These are phyloP conservation scores for Cyberlindnera euphorbiiphila DNA, from an alignment of 805 yeast species.

Conservation along the genomic window DNA sequence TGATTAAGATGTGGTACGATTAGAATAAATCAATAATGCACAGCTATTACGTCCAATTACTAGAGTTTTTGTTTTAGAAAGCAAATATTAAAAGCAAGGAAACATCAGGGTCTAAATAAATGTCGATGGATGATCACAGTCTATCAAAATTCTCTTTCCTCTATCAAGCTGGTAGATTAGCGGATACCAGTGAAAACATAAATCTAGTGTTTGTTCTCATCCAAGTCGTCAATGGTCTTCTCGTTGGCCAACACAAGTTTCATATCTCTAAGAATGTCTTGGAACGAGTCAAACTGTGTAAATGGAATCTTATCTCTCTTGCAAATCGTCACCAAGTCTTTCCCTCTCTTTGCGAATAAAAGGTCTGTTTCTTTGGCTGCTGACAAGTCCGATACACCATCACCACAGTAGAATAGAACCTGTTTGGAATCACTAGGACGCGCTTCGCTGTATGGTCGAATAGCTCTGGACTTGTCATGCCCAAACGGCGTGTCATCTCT, in stretches of 20 bases:
- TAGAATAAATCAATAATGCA: slow-evolving; percentile 32
- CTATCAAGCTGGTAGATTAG: too few relatives aligned
- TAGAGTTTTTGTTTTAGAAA: too few relatives aligned
- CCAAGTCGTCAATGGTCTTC: slow-evolving; percentile 32
- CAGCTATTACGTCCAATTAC: too few relatives aligned
- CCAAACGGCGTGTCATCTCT: slow-evolving; percentile 87
- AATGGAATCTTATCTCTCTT: slow-evolving; percentile 76
- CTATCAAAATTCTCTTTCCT: too few relatives aligned
- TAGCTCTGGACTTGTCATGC: slow-evolving; percentile 88
- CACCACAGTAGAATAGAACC: slow-evolving; percentile 87
- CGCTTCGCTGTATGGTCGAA: slow-evolving; percentile 40
- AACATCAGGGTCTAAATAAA: too few relatives aligned
- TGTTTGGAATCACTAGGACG: slow-evolving; percentile 44
- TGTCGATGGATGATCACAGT: too few relatives aligned
- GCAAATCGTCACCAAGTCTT: slow-evolving; percentile 85
- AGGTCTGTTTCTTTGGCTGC: slow-evolving; percentile 96
- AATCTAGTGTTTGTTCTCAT: slow-evolving; percentile 29
- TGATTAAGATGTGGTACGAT: slow-evolving; percentile 97
- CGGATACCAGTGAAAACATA: too few relatives aligned
- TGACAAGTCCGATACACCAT: slow-evolving; percentile 91
- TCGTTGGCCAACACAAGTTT: slow-evolving; percentile 47
- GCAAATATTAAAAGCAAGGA: too few relatives aligned
- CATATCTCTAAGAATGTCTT: slow-evolving; percentile 66
- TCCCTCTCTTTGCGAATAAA: slow-evolving; percentile 89
- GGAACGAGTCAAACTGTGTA: slow-evolving; percentile 73